phyloP scores from a whole-genome alignment of 1,139 yeast genomes.

The Protomyces pachydermus region DNA sequence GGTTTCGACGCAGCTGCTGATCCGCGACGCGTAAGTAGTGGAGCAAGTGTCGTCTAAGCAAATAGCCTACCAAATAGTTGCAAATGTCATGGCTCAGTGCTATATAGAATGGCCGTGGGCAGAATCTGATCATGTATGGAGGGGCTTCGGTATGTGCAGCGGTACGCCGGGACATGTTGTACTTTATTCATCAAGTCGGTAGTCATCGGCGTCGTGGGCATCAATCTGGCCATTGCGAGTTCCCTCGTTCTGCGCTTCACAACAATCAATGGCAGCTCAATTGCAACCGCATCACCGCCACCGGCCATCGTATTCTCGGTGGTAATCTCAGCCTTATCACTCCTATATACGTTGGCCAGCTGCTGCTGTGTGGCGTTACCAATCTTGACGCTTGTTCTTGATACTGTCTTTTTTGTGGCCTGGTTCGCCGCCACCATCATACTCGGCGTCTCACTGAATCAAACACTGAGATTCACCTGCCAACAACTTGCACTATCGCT shows the following conservation, averaged over 20 bases:
- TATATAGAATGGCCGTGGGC: neutral
- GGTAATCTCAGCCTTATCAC: conserved; percentile 8
- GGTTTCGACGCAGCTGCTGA: conserved; percentile 18
- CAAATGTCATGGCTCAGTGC: neutral
- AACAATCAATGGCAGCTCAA: conserved; percentile 1
- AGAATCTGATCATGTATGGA: neutral
- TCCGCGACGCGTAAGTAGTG: conserved; percentile 19
- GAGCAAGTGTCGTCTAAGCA: conserved; percentile 13
- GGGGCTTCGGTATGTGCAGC: neutral
- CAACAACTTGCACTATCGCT: conserved; percentile 5
- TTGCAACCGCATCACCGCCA: conserved; percentile 6
- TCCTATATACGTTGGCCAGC: neutral
- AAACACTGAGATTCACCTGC: conserved; percentile 14
- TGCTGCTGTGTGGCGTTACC: conserved; percentile 15
- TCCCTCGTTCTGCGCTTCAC: conserved; percentile 5
- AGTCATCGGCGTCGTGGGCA: conserved; percentile 1
- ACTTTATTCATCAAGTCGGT: neutral
- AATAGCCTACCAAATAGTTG: neutral
- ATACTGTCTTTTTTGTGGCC: conserved; percentile 14
- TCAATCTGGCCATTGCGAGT: conserved; percentile 6
- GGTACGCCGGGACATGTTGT: neutral
- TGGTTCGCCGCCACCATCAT: conserved; percentile 24
- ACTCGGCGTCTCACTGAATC: conserved; percentile 16
- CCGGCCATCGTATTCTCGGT: conserved; percentile 14
- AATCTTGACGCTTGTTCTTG: conserved; percentile 4